Conservation (phyloP, 352 stramenopile species). For the Phytophthora sp. region DNA sequence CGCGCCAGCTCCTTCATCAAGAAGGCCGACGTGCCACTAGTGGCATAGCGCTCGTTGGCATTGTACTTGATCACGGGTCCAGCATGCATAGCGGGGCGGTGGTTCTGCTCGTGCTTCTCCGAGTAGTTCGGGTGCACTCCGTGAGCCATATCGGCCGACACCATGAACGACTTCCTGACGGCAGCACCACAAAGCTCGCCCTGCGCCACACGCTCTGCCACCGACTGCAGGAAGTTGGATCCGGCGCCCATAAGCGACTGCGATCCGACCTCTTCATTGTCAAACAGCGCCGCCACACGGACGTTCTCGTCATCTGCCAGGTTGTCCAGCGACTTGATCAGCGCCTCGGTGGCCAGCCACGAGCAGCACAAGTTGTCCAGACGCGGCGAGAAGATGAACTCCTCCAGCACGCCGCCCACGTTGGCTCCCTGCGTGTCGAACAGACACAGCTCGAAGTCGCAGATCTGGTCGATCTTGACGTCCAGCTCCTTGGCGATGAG, state of each 20-base stretch:
- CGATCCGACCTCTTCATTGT: conserved; percentile 98
- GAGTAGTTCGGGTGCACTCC: conserved; percentile 98
- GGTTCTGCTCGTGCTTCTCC: conserved; percentile 95
- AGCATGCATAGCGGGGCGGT: conserved; percentile 91
- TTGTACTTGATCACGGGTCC: conserved; percentile 99
- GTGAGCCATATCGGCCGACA: conserved; percentile 98
- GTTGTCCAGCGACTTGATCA: conserved; percentile 82
- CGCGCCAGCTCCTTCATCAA: conserved; percentile 92
- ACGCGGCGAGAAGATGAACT: conserved; percentile 97
- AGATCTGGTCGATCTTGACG: conserved; percentile 88
- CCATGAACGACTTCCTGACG: conserved; percentile 75
- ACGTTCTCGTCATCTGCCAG: conserved; percentile 84
- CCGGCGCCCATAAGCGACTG: conserved; percentile 86
- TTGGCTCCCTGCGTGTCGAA: conserved; percentile 95
- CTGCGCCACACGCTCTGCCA: conserved; percentile 64
- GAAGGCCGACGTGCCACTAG: conserved; percentile 92
- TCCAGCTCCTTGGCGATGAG: conserved; percentile 92
- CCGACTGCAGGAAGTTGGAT: conserved; percentile 80
- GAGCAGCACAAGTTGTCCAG: conserved; percentile 98
- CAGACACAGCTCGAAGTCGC: conserved; percentile 97
- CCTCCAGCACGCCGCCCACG: conserved; percentile 91
- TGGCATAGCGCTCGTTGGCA: conserved; percentile 97
- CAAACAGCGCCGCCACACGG: conserved; percentile 95
- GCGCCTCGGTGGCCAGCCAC: conserved; percentile 90
- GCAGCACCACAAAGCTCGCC: conserved; percentile 60